Evolutionary conservation across 2,329 filamentous ascomycete genomes (phyloP).

Genomic region (Penicillium italicum): DNA sequence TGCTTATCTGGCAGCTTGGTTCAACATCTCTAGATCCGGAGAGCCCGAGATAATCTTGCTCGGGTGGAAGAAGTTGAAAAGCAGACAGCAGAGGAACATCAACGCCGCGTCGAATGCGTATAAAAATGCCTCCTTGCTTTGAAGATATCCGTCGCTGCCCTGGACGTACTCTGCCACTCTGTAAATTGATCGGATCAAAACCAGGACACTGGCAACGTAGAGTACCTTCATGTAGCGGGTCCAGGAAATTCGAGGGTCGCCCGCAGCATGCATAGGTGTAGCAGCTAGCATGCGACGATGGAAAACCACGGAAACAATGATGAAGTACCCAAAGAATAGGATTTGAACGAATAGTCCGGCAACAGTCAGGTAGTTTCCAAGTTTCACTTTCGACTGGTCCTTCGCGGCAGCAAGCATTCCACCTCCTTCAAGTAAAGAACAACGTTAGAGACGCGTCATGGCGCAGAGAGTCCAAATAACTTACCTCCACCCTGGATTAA

Average conservation of each 20-base stretch:
- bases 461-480: not conserved
- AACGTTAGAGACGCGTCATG: not conserved
- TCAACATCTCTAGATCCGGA: constrained; percentile 15
- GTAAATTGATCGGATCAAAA: constrained; percentile 19
- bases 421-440: constrained; percentile 5
- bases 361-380: constrained; percentile 21
- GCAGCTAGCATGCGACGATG: constrained; percentile 15
- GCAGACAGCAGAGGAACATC: constrained; percentile 15
- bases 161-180: constrained; percentile 18
- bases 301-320: constrained; percentile 16
- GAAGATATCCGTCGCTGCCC: constrained; percentile 12
- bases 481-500: constrained; percentile 25
- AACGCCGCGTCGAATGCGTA: constrained; percentile 17
- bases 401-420: constrained; percentile 16
- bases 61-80: constrained; percentile 14
- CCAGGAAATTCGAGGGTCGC: constrained; percentile 7
- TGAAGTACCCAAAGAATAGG: constrained; percentile 22
- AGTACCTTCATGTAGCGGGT: constrained; percentile 15
- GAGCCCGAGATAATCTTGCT: constrained; percentile 9
- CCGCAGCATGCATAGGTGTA: constrained; percentile 4
- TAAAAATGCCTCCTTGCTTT: constrained; percentile 15
- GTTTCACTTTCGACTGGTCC: constrained; percentile 6
- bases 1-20: not conserved
- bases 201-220: constrained; percentile 11
- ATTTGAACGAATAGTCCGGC: constrained; percentile 22